Evolutionary conservation across 2,329 filamentous ascomycete genomes (phyloP), one percentile per base, ranked within the genome.

Genomic region (Sarocladiaceae sp.): DNA sequence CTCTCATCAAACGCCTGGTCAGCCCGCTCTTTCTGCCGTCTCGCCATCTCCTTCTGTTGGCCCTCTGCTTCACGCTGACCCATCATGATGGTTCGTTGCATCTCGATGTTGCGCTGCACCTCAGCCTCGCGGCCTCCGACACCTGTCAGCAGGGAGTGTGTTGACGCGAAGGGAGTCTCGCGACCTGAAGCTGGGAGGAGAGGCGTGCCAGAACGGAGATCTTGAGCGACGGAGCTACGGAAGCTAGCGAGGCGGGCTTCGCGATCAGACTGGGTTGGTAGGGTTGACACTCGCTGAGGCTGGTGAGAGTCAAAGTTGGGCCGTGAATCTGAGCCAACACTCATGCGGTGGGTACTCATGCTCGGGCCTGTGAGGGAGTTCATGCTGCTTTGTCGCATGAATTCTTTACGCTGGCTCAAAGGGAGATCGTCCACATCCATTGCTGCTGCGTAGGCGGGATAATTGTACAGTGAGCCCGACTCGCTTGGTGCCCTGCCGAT

Each of bases 1-100:
- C 82, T 78, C 65, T 86, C 82, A 57, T 90, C 87, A 60, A 90
- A 84, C 33, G 77, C 77, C 48, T 79, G 79, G 13, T 88, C 83
- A 5, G 76, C 74, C 51, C 79, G 73, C 56, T 82, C 77, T 57
- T 78, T 79, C 47, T 79, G 80, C 37, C 74, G 70, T 52, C 77
- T 75, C 59, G 83, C 79, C 60, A 78, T 73, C 63, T 86, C 80
- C 50, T 77, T 76, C 50, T 77, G 76, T 61, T 80, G 75, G 50
- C 82, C 77, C 62, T 83, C 82, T 26, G 82, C 81, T 57, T 84
- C 81, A 57, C 79, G 80, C 58, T 87, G 84, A 31, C 75, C 73
- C 62, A 87, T 72, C 63, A 89, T 70, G 36, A 73, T 66, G 58
- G 66, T 78, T 53, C 80, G 72, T 61, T 79, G 79, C 61, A 73